phyloP scores from a whole-genome alignment of 768 basidiomycete genomes.

The Chiua virens region DNA sequence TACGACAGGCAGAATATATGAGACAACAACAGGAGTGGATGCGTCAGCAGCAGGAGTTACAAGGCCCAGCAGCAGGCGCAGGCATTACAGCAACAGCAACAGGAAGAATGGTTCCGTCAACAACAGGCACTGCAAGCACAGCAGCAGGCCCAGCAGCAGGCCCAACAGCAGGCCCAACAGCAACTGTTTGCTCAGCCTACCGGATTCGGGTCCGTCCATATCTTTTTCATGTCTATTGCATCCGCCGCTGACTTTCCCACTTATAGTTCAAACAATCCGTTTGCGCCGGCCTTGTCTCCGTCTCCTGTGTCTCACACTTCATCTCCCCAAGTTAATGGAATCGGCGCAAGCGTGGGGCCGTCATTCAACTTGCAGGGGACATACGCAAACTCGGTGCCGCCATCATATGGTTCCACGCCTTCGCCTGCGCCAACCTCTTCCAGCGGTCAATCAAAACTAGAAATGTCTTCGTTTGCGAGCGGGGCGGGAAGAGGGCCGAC shows the following conservation, averaged over 20 bases:
- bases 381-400: conserved; percentile 47
- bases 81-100: conserved; percentile 46
- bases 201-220: conserved; percentile 62
- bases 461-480: conserved; percentile 23
- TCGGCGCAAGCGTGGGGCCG: conserved; percentile 33
- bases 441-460: conserved; percentile 34
- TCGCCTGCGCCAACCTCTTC: conserved; percentile 44
- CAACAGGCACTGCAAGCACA: conserved; percentile 52
- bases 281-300: conserved; percentile 52
- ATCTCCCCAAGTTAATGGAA: conserved; percentile 32
- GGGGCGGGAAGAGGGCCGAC: conserved; percentile 28
- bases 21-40: conserved; percentile 68
- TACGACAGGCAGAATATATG: conserved; percentile 40
- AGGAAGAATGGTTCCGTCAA: conserved; percentile 62
- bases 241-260: conserved; percentile 25
- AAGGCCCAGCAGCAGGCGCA: conserved; percentile 46
- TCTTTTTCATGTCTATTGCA: background rate
- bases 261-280: conserved; percentile 91
- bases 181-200: conserved; percentile 62
- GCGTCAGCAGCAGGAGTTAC: conserved; percentile 60
- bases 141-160: conserved; percentile 42
- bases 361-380: conserved; percentile 73
- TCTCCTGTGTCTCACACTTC: conserved; percentile 35
- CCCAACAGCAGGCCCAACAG: conserved; percentile 45
- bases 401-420: conserved; percentile 36